Conservation (phyloP, 352 stramenopile species). For the Globisporangium irregulare region DNA sequence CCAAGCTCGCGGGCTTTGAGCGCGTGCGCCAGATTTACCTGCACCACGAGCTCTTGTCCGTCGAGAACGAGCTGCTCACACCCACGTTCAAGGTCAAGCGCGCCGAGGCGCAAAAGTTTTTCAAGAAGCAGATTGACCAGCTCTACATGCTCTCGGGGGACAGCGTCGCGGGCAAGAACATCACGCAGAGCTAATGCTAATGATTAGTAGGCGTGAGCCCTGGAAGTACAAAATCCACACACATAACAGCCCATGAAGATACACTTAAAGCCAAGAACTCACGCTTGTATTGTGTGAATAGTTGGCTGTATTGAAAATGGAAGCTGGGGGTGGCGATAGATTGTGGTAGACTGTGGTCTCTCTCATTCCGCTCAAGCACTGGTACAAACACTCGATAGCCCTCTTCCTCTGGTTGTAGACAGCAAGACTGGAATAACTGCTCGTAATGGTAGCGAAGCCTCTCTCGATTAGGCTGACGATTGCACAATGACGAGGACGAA, state of each 20-base stretch:
- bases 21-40: conserved; percentile 90
- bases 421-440: neutral
- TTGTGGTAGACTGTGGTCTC: neutral
- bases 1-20: conserved; percentile 92
- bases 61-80: conserved; percentile 95
- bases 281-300: conserved; percentile 1
- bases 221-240: neutral
- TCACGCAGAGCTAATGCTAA: conserved; percentile 19
- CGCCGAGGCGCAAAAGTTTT: conserved; percentile 49
- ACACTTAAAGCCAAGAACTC: neutral
- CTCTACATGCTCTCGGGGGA: conserved; percentile 68
- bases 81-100: conserved; percentile 97
- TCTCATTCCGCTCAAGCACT: neutral
- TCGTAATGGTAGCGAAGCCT: neutral
- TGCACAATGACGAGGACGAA: neutral
- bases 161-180: conserved; percentile 37
- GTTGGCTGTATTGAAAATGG: conserved; percentile 11
- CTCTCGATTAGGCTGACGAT: neutral
- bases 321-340: neutral
- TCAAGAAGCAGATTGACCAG: conserved; percentile 66
- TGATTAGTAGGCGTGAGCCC: too few relatives aligned
- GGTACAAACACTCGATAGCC: neutral
- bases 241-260: neutral
- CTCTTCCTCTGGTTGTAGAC: neutral
- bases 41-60: conserved; percentile 87